phyloP scores from a whole-genome alignment of 495 filamentous ascomycete species.

The Penicillium robsamsonii region DNA sequence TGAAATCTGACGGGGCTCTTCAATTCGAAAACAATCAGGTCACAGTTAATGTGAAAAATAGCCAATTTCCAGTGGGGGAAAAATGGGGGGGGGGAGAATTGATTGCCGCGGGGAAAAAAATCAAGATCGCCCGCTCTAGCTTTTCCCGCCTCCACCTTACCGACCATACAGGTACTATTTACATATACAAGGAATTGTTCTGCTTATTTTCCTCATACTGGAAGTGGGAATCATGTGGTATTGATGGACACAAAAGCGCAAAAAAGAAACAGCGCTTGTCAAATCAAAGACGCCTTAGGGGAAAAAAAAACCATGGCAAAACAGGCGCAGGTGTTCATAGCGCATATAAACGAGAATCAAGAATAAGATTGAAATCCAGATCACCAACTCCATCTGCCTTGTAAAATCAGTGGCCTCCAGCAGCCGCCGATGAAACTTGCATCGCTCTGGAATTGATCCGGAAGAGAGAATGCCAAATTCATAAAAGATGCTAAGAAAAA shows the following conservation, averaged over 20 bases:
- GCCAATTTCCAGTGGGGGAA: slow-evolving; percentile 2
- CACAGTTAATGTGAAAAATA: not conserved
- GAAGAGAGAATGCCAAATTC: slow-evolving; percentile 36
- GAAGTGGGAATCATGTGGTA: slow-evolving; percentile 27
- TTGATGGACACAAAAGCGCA: slow-evolving; percentile 14
- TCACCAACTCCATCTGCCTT: slow-evolving; percentile 36
- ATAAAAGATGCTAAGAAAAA: slow-evolving; percentile 32
- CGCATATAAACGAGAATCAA: slow-evolving; percentile 13
- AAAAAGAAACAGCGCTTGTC: slow-evolving; percentile 22
- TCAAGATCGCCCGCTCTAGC: slow-evolving; percentile 13
- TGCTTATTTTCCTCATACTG: slow-evolving; percentile 6
- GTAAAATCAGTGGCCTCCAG: slow-evolving; percentile 22
- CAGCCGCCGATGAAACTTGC: slow-evolving; percentile 25
- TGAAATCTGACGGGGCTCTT: not conserved
- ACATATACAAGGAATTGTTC: not conserved
- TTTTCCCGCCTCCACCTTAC: slow-evolving; percentile 18
- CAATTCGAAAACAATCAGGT: not conserved
- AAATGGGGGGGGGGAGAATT: slow-evolving; percentile 10
- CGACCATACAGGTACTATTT: no score
- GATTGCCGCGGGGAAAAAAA: slow-evolving; percentile 25
- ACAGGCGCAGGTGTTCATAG: slow-evolving; percentile 15
- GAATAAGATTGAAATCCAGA: slow-evolving; percentile 17
- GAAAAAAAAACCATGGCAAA: slow-evolving; percentile 1
- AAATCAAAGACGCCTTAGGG: slow-evolving; percentile 27
- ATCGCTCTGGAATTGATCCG: slow-evolving; percentile 36